These are phyloP conservation scores for Brachypodium distachyon DNA, from an alignment of 202 grass and related monocot species.

Conservation along the genomic window DNA sequence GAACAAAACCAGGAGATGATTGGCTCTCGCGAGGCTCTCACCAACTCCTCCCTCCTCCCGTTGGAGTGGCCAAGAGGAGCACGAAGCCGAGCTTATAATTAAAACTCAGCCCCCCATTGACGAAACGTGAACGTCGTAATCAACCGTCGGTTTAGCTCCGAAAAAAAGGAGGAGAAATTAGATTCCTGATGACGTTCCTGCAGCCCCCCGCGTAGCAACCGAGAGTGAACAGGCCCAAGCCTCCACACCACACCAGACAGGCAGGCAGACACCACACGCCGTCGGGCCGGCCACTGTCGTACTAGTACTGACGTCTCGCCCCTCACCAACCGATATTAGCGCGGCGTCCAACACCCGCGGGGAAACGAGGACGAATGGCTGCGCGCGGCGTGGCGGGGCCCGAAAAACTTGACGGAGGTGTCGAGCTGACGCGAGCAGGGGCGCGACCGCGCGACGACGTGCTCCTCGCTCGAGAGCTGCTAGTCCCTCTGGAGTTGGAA, in stretches of 20 bases:
- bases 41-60: background rate
- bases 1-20: background rate
- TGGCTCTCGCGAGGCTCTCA: background rate
- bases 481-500: no score
- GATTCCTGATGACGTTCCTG: background rate
- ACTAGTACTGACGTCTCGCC: background rate
- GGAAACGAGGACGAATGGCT: background rate
- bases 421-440: background rate
- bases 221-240: background rate
- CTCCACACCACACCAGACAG: slow-evolving; percentile 2
- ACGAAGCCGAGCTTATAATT: background rate
- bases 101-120: no score
- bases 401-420: no score
- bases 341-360: no score
- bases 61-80: background rate
- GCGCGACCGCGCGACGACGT: background rate
- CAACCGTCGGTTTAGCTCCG: background rate
- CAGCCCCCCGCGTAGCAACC: background rate
- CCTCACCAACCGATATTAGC: background rate
- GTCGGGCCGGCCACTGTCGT: background rate
- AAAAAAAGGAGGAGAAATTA: background rate
- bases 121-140: background rate
- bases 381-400: background rate
- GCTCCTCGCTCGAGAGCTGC: background rate
- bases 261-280: no score